Evolutionary conservation across 352 stramenopile genomes (phyloP).

Genomic region (Phytophthora brassicae): DNA sequence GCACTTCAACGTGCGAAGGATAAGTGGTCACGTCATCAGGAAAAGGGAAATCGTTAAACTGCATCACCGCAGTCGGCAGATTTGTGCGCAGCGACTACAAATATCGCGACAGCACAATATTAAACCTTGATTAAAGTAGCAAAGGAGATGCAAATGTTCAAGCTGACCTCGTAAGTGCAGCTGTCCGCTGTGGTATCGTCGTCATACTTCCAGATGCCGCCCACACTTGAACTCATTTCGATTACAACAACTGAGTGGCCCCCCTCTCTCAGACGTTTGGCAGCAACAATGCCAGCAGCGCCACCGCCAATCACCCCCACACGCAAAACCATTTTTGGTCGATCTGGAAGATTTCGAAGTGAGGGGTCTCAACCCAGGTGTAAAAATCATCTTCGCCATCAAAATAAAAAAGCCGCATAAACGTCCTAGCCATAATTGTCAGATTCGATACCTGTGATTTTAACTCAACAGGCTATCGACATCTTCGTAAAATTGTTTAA

Average conservation of each 20-base stretch:
- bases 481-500: too few relatives aligned
- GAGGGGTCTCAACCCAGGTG: background rate
- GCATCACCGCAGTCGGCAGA: slow-evolving; percentile 60
- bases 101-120: background rate
- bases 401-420: too few relatives aligned
- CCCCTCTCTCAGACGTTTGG: slow-evolving; percentile 42
- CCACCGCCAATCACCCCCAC: slow-evolving; percentile 56
- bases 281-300: slow-evolving; percentile 52
- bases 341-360: background rate
- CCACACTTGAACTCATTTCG: slow-evolving; percentile 39
- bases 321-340: slow-evolving; percentile 8
- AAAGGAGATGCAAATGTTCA: too few relatives aligned
- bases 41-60: slow-evolving; percentile 53
- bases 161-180: slow-evolving; percentile 51
- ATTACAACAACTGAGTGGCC: slow-evolving; percentile 53
- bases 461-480: too few relatives aligned
- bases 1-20: slow-evolving; percentile 44
- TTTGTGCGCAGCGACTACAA: slow-evolving; percentile 63
- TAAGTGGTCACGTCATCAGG: slow-evolving; percentile 34
- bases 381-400: too few relatives aligned
- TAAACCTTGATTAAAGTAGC: too few relatives aligned
- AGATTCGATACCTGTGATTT: too few relatives aligned
- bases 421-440: too few relatives aligned
- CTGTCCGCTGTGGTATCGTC: slow-evolving; percentile 34
- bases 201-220: slow-evolving; percentile 56